A percentile compares a stretch with the other conserved stretches of the same genome.
Evolutionary conservation across 1,284 basidiomycete genomes (phyloP).

Genomic region (Vanrija humicola): DNA sequence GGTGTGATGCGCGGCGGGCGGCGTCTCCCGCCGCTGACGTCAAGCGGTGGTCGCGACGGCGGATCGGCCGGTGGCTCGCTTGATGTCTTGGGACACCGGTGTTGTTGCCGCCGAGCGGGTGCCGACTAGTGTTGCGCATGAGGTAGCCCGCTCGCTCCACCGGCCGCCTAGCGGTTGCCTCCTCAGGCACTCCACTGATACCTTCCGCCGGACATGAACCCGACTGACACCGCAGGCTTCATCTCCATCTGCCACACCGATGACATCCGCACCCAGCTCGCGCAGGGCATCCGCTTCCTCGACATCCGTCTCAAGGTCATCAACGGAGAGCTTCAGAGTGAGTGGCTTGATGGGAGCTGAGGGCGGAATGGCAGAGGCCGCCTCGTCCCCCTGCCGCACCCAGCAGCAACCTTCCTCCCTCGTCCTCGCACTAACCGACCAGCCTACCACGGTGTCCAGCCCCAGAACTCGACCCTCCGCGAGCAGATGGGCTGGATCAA

Average conservation of each 20-base stretch:
- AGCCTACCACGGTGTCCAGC: slow-evolving; percentile 74
- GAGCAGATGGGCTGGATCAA: slow-evolving; percentile 60
- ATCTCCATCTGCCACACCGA: slow-evolving; percentile 47
- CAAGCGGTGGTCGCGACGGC: too few species aligned
- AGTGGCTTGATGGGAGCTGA: slow-evolving; percentile 4
- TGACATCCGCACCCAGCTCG: slow-evolving; percentile 40
- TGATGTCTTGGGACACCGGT: not conserved
- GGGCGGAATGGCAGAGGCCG: too few species aligned
- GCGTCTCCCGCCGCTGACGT: too few species aligned
- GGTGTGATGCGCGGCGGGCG: too few species aligned
- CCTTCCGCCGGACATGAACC: not conserved
- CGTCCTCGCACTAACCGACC: not conserved
- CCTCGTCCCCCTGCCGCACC: not conserved
- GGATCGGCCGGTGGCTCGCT: too few species aligned
- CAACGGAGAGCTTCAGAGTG: slow-evolving; percentile 51
- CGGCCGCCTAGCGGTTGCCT: too few species aligned
- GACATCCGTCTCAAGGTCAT: slow-evolving; percentile 74
- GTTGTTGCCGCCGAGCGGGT: too few species aligned
- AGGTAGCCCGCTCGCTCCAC: too few species aligned
- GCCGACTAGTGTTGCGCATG: too few species aligned
- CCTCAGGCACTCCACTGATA: too few species aligned
- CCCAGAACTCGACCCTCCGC: slow-evolving; percentile 60
- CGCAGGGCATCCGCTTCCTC: slow-evolving; percentile 64
- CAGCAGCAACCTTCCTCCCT: not conserved
- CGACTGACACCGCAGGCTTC: slow-evolving; percentile 7